phyloP scores from a whole-genome alignment of 2,329 filamentous ascomycete genomes.

The Penicillium occitanis region DNA sequence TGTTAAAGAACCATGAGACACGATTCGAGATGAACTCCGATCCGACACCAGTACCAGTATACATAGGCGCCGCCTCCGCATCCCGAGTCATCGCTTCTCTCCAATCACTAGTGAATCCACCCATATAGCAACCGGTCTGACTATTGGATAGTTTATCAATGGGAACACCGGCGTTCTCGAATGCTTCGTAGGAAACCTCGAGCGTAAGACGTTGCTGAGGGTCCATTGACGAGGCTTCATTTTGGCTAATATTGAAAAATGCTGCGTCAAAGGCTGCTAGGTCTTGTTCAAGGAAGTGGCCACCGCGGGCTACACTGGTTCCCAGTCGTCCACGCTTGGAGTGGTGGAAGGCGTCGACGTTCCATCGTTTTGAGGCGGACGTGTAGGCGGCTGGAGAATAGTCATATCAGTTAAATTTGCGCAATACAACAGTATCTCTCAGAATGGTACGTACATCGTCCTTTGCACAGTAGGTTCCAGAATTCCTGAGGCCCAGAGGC shows the following conservation, averaged over 20 bases:
- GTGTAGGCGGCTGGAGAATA: conserved; percentile 14
- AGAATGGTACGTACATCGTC: conserved; percentile 2
- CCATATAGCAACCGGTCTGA: conserved; percentile 30
- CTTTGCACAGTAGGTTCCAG: conserved; percentile 21
- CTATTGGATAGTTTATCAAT: conserved; percentile 26
- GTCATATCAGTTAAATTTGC: background rate
- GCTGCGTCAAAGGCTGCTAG: conserved; percentile 31
- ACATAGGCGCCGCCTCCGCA: conserved; percentile 42
- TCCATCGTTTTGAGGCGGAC: conserved; percentile 7
- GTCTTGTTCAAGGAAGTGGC: conserved; percentile 25
- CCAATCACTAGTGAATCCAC: conserved; percentile 22
- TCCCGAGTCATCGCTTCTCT: conserved; percentile 19
- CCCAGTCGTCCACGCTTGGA: conserved; percentile 1
- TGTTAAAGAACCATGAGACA: conserved; percentile 51
- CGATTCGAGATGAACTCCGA: conserved; percentile 60
- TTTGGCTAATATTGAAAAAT: conserved; percentile 25
- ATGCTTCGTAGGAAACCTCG: background rate
- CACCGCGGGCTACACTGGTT: conserved; percentile 13
- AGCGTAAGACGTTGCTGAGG: conserved; percentile 1
- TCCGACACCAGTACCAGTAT: conserved; percentile 65
- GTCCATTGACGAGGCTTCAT: conserved; percentile 17
- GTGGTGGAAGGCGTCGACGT: conserved; percentile 16
- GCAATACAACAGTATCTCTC: background rate
- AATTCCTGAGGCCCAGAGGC: conserved; percentile 1
- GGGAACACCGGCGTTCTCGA: conserved; percentile 26